Evolutionary conservation across 192 early-diverging fungal species (phyloP).

Genomic region (Podila epicladia): DNA sequence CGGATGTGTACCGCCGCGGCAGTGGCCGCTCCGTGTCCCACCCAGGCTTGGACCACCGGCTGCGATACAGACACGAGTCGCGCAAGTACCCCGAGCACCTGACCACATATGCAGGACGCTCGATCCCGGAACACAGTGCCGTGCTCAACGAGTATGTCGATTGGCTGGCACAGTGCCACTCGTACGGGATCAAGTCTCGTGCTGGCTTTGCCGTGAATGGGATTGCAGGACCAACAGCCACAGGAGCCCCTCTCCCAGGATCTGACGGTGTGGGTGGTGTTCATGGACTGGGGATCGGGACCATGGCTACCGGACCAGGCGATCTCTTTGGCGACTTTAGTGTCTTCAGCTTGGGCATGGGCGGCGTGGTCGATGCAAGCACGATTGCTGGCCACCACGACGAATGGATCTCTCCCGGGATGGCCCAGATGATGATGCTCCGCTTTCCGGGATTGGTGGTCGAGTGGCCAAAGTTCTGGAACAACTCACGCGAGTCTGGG

Average conservation of each 20-base stretch:
- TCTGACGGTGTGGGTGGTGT: neutral
- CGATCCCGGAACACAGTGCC: conserved; percentile 27
- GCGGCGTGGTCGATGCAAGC: conserved; percentile 29
- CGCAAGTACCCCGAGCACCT: conserved; percentile 39
- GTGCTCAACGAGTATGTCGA: conserved; percentile 48
- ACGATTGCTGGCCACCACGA: conserved; percentile 26
- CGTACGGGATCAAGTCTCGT: conserved; percentile 33
- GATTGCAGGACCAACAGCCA: no score
- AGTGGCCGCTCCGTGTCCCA: conserved; percentile 7
- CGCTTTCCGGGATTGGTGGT: conserved; percentile 43
- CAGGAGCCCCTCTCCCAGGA: neutral
- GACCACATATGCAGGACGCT: conserved; percentile 34
- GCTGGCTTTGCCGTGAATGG: conserved; percentile 7
- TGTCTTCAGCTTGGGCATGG: conserved; percentile 40
- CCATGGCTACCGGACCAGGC: neutral
- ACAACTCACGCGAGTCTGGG: conserved; percentile 32
- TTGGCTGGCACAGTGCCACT: conserved; percentile 42
- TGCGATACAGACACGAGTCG: conserved; percentile 21
- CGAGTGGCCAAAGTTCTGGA: conserved; percentile 52
- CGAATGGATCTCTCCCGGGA: conserved; percentile 46
- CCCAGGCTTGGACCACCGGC: conserved; percentile 3
- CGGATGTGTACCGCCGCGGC: neutral
- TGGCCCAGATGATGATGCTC: conserved; percentile 53
- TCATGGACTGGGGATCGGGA: neutral
- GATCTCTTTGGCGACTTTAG: conserved; percentile 27